Conservation (phyloP, 2,329 filamentous ascomycete genomes). For the Colletotrichum trifolii region DNA sequence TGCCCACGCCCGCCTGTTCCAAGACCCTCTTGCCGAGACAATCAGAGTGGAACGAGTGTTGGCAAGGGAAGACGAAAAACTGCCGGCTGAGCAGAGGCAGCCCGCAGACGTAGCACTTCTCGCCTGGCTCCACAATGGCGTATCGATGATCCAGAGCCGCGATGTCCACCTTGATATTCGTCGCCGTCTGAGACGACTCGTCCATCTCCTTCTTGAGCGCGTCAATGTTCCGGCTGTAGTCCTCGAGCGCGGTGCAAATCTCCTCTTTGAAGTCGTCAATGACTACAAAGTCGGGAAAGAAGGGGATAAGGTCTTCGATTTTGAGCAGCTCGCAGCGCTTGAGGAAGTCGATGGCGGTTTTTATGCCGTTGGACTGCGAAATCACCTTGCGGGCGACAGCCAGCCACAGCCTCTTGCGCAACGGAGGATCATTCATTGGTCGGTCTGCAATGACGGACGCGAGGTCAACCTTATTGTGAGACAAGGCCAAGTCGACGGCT, state of each 20-base stretch:
- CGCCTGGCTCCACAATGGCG: conserved; percentile 95
- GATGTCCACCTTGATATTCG: conserved; percentile 92
- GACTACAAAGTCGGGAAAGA: conserved; percentile 98
- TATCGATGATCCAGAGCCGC: conserved; percentile 87
- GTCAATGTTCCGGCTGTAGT: conserved; percentile 93
- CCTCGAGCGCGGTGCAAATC: conserved; percentile 92
- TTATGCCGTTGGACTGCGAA: conserved; percentile 86
- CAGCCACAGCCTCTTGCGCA: conserved; percentile 96
- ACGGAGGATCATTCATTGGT: conserved; percentile 78
- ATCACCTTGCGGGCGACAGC: conserved; percentile 96
- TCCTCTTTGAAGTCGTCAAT: conserved; percentile 99
- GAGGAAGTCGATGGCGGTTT: conserved; percentile 91
- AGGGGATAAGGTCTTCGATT: conserved; percentile 97
- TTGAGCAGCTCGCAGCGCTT: conserved; percentile 90
- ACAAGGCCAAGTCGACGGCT: conserved; percentile 91
- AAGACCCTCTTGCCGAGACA: conserved; percentile 89
- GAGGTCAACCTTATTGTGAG: conserved; percentile 89
- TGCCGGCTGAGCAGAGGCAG: conserved; percentile 88
- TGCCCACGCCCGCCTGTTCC: conserved; percentile 80
- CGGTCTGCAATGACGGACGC: conserved; percentile 90
- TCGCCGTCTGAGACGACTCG: conserved; percentile 86
- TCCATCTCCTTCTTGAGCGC: conserved; percentile 93
- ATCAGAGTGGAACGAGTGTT: conserved; percentile 97
- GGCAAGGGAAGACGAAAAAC: conserved; percentile 98
- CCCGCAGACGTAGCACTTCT: conserved; percentile 90